A percentile compares a stretch with the other conserved stretches of the same genome.
These are phyloP conservation scores for Cercospora sp. DNA, from an alignment of 2,329 filamentous ascomycete species.

Conservation along the genomic window DNA sequence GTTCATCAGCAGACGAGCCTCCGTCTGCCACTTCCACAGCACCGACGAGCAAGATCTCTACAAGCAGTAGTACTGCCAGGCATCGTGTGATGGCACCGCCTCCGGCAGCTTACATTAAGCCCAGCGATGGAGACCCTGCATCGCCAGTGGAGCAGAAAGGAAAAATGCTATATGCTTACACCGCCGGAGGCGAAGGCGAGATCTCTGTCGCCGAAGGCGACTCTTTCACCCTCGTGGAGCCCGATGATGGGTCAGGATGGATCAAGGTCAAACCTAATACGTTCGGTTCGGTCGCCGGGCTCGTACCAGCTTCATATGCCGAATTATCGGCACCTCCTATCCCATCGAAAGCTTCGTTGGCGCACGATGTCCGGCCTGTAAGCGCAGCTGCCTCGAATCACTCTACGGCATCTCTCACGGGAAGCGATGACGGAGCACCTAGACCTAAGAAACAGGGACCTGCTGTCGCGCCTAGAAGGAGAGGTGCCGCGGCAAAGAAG, in stretches of 20 bases:
- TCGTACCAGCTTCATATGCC: conserved; percentile 85
- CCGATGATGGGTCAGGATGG: conserved; percentile 93
- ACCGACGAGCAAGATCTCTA: conserved; percentile 21
- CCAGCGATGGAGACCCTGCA: conserved; percentile 54
- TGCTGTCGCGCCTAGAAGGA: conserved; percentile 72
- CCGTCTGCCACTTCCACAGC: conserved; percentile 18
- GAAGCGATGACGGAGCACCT: conserved; percentile 45
- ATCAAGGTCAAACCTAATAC: conserved; percentile 65
- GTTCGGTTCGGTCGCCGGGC: conserved; percentile 68
- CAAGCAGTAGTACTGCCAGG: conserved; percentile 45
- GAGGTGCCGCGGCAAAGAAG: conserved; percentile 72
- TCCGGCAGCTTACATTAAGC: conserved; percentile 71
- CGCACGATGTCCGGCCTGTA: conserved; percentile 23
- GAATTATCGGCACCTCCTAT: conserved; percentile 53
- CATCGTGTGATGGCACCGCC: conserved; percentile 85
- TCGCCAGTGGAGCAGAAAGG: conserved; percentile 63
- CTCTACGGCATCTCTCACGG: conserved; percentile 67
- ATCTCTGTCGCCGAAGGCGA: conserved; percentile 75
- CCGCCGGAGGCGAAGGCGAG: conserved; percentile 78
- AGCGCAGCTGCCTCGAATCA: conserved; percentile 56
- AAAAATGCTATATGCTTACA: conserved; percentile 88
- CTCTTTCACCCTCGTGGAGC: conserved; percentile 75
- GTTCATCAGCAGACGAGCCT: conserved; percentile 48
- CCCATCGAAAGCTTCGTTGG: conserved; percentile 14
- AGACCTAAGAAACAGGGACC: conserved; percentile 80